Percentiles rank a stretch among this genome's conserved stretches.
These are phyloP conservation scores for Fusarium humuli DNA, from an alignment of 2,329 filamentous ascomycete species.

Conservation along the genomic window DNA sequence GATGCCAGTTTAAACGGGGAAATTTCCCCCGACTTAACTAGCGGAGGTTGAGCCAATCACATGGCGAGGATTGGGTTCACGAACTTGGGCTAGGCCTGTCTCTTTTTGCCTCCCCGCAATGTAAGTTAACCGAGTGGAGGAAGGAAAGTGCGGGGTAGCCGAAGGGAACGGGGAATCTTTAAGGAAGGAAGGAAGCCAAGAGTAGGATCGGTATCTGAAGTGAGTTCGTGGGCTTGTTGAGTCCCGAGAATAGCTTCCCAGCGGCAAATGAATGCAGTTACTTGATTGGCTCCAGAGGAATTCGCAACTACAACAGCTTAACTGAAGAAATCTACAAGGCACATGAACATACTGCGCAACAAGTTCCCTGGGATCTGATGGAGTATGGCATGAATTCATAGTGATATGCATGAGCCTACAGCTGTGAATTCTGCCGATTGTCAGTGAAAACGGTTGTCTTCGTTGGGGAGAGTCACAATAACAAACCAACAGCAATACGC, in stretches of 20 bases:
- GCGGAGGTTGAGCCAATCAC: conserved; percentile 26
- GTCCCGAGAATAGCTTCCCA: not conserved
- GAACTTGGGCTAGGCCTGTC: not conserved
- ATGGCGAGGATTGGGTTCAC: not conserved
- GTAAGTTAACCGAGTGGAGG: conserved; percentile 11
- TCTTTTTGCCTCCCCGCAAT: conserved; percentile 27
- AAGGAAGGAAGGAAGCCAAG: not conserved
- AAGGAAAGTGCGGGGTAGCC: conserved; percentile 26
- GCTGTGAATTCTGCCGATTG: too few species aligned
- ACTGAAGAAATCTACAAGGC: fast-evolving
- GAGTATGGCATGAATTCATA: too few species aligned
- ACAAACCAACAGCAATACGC: too few species aligned
- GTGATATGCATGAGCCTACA: too few species aligned
- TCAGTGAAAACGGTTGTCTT: too few species aligned
- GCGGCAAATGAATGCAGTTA: not conserved
- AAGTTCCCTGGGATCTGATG: too few species aligned
- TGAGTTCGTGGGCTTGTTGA: not conserved
- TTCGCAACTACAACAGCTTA: not conserved
- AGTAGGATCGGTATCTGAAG: not conserved
- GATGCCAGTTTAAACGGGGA: conserved; percentile 38
- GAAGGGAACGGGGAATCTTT: not conserved
- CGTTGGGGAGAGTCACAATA: too few species aligned
- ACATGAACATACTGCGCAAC: too few species aligned
- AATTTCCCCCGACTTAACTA: conserved; percentile 37
- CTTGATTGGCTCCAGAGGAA: not conserved